phyloP scores from a whole-genome alignment of 2,329 filamentous ascomycete genomes.

The Didymella segeticola region DNA sequence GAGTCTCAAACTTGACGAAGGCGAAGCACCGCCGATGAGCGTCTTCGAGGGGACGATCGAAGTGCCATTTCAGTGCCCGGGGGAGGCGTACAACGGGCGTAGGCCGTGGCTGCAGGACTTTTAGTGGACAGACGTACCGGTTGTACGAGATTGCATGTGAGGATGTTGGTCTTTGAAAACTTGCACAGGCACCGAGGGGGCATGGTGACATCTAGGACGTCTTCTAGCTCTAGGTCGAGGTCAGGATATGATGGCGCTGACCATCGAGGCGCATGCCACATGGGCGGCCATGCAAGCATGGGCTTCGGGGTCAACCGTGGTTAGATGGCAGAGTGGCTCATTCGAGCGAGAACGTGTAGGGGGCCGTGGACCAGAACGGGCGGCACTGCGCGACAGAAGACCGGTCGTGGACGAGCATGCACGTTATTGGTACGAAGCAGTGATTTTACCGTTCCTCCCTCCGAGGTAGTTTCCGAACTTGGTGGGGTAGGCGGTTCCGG shows the following conservation, averaged over 20 bases:
- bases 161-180: neutral
- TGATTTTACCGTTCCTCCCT: too few relatives aligned
- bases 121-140: neutral
- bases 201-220: neutral
- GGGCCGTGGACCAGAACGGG: neutral
- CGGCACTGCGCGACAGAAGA: conserved; percentile 4
- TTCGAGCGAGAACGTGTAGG: neutral
- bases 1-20: conserved; percentile 12
- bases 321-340: neutral
- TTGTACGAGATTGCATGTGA: too few relatives aligned
- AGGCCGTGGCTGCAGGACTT: neutral
- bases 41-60: conserved; percentile 65
- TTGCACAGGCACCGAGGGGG: too few relatives aligned
- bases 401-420: neutral
- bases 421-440: too few relatives aligned
- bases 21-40: conserved; percentile 46
- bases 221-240: neutral
- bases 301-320: neutral
- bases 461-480: conserved; percentile 1
- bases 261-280: neutral
- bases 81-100: conserved; percentile 55
- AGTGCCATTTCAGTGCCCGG: conserved; percentile 70
- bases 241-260: too few relatives aligned
- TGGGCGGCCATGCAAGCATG: neutral
- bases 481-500: conserved; percentile 8